Evolutionary conservation across 1,139 yeast species (phyloP), one percentile per base, ranked within the genome.

Genomic region (Suhomyces guaymorum): DNA sequence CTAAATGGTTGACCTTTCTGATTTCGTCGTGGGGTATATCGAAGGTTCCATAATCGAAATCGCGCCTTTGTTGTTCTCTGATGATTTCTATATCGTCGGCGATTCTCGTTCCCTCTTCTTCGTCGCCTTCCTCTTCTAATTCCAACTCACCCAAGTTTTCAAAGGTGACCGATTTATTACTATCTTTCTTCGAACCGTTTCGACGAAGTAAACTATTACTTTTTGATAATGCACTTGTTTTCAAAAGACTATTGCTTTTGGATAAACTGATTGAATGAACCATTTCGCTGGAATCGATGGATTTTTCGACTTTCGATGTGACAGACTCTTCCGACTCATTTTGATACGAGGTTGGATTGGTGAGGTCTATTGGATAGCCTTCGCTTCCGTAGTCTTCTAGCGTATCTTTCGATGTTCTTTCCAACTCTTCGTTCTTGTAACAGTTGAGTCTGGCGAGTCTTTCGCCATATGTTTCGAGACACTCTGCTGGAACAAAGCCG

Each of bases 401-500:
- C 3, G 35, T 32, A 15, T 45, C 44, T 41, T 59, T 40, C 36
- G 61, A 20, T 8, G 54, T 53, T 43, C 73, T 64, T 50, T 79
- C 86, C 32, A 80, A 55, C 45, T 84, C 88, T 58, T 88, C 96
- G 61, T 92, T 92, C 47, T 89, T 83, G 75, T 90, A 88, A 59
- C 96, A 88, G 58, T 92, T 92, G 28, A 89, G 69, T 38, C 98
- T 70, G 1, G 98, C 98, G 36, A 94, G 65, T 39, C 98, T 70
- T 59, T 92, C 98, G 28, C 82, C 86, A 42, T 87, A 89, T 0
- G 96, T 87, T 59, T 92, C 98, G 28, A 92, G 67, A 44, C 95
- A 82, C 58, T 92, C 98, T 1, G 97, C 97, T 1, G 98, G 98
- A 2, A 95, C 94, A 63, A 90, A 94, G 3, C 97, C 98, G 35